phyloP scores from a whole-genome alignment of 805 yeast genomes.

The Yamadazyma tumulicola region DNA sequence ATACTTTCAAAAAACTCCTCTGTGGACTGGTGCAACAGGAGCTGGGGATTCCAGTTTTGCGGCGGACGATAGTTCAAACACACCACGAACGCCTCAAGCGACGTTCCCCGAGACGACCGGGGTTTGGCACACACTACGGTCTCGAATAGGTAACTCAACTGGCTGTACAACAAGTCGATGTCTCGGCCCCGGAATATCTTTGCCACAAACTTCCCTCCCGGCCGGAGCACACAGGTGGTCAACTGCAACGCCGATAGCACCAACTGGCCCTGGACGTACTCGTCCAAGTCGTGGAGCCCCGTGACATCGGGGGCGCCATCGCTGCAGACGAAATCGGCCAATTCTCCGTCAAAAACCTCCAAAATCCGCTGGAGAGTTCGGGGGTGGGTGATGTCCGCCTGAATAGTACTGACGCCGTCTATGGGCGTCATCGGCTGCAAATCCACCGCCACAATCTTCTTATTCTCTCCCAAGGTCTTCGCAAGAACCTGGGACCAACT shows the following conservation, averaged over 20 bases:
- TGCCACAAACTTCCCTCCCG: constrained; percentile 93
- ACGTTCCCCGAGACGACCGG: constrained; percentile 89
- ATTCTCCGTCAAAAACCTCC: constrained; percentile 82
- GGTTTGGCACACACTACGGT: constrained; percentile 94
- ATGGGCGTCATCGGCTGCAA: constrained; percentile 97
- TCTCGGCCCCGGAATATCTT: constrained; percentile 96
- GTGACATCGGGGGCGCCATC: constrained; percentile 99
- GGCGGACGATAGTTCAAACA: constrained; percentile 87
- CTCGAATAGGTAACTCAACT: constrained; percentile 80
- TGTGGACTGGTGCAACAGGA: constrained; percentile 57
- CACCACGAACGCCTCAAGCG: constrained; percentile 90
- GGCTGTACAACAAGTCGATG: constrained; percentile 90
- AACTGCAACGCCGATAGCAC: constrained; percentile 87
- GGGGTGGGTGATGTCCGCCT: constrained; percentile 98
- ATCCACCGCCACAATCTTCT: constrained; percentile 90
- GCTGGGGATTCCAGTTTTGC: constrained; percentile 73
- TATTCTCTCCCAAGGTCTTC: constrained; percentile 55
- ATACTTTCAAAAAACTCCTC: constrained; percentile 77
- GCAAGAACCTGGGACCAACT: constrained; percentile 97
- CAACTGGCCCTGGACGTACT: constrained; percentile 93
- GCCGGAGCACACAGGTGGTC: constrained; percentile 82
- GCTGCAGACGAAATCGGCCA: constrained; percentile 93
- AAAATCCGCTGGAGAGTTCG: constrained; percentile 73
- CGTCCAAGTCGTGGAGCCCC: constrained; percentile 94
- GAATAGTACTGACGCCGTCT: constrained; percentile 83